phyloP scores from a whole-genome alignment of 306 rosid species.

The Prunus mume region DNA sequence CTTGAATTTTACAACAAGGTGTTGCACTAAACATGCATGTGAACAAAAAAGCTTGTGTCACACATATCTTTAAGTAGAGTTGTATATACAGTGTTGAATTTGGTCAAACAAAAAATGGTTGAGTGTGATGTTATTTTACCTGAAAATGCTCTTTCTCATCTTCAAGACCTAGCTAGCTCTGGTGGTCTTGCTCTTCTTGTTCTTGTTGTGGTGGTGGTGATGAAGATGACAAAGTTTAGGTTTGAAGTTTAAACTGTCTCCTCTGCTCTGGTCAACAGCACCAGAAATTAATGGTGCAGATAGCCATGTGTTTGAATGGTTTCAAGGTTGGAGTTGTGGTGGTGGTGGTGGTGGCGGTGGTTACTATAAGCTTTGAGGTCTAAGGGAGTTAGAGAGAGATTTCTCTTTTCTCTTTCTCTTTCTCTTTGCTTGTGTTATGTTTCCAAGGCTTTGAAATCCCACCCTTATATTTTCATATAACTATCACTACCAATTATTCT shows the following conservation, averaged over 20 bases:
- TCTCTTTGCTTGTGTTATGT: conserved; percentile 14
- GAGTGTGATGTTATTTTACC: conserved; percentile 11
- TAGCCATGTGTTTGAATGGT: conserved; percentile 1
- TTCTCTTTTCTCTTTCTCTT: background rate
- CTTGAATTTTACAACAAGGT: conserved; percentile 67
- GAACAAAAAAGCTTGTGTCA: conserved; percentile 36
- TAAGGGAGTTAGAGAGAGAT: background rate
- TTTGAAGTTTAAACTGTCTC: background rate
- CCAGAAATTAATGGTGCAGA: background rate
- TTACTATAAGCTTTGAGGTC: conserved; percentile 1
- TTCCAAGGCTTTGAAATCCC: conserved; percentile 14
- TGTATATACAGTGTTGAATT: background rate
- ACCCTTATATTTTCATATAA: background rate
- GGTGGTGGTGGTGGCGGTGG: conserved; percentile 12
- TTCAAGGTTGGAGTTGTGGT: background rate
- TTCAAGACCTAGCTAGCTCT: background rate
- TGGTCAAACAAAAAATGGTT: conserved; percentile 17
- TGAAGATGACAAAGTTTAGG: background rate
- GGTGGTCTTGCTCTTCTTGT: background rate
- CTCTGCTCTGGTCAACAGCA: background rate
- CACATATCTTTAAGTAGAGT: background rate
- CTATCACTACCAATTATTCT: background rate
- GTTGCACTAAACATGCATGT: conserved; percentile 54
- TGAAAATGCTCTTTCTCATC: conserved; percentile 6
- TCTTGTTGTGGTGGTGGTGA: background rate